phyloP scores from a whole-genome alignment of 78 protist species.

The Diacronema lutheri region DNA sequence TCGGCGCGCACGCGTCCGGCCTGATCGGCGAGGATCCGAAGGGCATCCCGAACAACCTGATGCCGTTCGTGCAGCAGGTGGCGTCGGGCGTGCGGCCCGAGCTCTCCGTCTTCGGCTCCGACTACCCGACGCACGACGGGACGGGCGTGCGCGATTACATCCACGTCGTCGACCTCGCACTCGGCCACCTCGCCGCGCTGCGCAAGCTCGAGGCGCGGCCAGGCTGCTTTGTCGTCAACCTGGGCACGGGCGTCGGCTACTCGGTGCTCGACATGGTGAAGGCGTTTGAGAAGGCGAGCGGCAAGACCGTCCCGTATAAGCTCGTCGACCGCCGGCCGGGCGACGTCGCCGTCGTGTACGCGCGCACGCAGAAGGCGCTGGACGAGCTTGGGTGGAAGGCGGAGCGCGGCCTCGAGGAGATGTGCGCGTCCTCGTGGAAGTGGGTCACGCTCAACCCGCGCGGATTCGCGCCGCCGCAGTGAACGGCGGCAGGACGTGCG shows the following conservation, averaged over 20 bases:
- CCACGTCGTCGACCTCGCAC: conserved; percentile 91
- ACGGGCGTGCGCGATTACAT: conserved; percentile 94
- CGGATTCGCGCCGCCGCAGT: conserved; percentile 52
- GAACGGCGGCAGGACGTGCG: no score
- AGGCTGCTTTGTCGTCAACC: conserved; percentile 48
- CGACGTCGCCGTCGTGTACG: conserved; percentile 44
- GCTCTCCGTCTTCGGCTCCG: conserved; percentile 87
- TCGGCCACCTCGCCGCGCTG: conserved; percentile 83
- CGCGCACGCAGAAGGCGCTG: not conserved
- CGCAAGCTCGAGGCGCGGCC: not conserved
- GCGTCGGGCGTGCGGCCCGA: conserved; percentile 77
- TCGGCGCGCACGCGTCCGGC: conserved; percentile 92
- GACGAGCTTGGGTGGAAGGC: conserved; percentile 81
- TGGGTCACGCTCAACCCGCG: conserved; percentile 81
- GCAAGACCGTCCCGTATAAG: not conserved
- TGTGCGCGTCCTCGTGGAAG: conserved; percentile 83
- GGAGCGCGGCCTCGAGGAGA: conserved; percentile 58
- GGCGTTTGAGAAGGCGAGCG: conserved; percentile 55
- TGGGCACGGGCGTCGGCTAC: conserved; percentile 86
- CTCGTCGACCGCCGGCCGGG: conserved; percentile 51
- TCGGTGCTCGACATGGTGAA: conserved; percentile 81
- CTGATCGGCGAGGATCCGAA: conserved; percentile 72
- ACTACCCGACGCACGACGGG: conserved; percentile 95
- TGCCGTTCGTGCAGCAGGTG: conserved; percentile 91
- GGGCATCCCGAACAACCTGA: conserved; percentile 89